A percentile compares a stretch with the other conserved stretches of the same genome.
Evolutionary conservation across 2,329 filamentous ascomycete species (phyloP).

Genomic region (Exophiala mesophila): DNA sequence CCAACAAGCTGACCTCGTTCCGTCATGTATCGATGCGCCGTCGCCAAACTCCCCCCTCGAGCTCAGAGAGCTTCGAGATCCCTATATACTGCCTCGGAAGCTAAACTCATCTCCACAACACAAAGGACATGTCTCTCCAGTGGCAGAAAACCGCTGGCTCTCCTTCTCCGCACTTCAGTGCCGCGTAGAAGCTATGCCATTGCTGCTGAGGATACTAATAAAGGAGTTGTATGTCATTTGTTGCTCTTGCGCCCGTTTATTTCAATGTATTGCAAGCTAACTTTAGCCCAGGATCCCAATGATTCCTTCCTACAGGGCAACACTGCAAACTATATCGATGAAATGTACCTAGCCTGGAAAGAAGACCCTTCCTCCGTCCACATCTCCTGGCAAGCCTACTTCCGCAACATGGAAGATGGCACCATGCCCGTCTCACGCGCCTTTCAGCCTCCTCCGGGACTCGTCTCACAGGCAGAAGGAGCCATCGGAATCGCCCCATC

Average conservation of each 20-base stretch:
- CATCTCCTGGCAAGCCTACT: constrained; percentile 98
- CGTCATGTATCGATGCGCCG: constrained; percentile 22
- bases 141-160: constrained; percentile 39
- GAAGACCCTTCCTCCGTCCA: constrained; percentile 89
- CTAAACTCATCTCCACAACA: constrained; percentile 2
- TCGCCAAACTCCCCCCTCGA: constrained; percentile 18
- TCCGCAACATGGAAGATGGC: constrained; percentile 97
- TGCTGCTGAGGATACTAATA: constrained; percentile 53
- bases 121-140: constrained; percentile 29
- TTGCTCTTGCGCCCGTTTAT: constrained; percentile 7
- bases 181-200: constrained; percentile 54
- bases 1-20: neutral
- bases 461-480: constrained; percentile 76
- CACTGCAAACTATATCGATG: constrained; percentile 98
- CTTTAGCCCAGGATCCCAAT: constrained; percentile 63
- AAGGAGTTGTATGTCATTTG: constrained; percentile 53
- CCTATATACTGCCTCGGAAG: constrained; percentile 11
- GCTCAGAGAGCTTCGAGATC: constrained; percentile 19
- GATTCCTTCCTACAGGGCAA: constrained; percentile 96
- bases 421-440: constrained; percentile 97
- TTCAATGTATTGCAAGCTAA: constrained; percentile 3
- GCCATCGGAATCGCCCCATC: constrained; percentile 59
- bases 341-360: constrained; percentile 99
- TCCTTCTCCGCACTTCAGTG: constrained; percentile 35
- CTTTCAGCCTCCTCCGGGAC: constrained; percentile 89